These are phyloP conservation scores for Chlorociboria aeruginascens DNA, from an alignment of 495 filamentous ascomycete species.

Conservation along the genomic window DNA sequence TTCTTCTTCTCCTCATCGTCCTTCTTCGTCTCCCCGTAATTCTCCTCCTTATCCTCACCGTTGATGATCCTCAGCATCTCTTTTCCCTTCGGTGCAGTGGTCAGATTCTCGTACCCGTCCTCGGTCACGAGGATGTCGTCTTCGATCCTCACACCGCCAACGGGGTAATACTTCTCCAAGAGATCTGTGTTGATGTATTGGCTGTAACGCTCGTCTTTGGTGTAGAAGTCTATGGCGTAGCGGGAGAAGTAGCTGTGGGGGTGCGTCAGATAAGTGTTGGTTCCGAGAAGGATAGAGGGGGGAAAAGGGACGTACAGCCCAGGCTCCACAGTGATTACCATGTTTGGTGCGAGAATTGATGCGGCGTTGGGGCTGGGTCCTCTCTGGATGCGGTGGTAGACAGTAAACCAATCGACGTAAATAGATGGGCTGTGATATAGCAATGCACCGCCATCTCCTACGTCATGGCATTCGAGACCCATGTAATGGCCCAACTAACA, in stretches of 20 bases:
- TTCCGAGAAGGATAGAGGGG: background rate
- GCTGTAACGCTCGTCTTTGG: conserved; percentile 46
- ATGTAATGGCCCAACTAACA: conserved; percentile 45
- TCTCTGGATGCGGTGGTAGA: conserved; percentile 1
- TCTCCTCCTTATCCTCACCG: background rate
- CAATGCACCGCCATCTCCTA: conserved; percentile 22
- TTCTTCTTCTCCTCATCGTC: background rate
- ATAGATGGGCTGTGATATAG: background rate
- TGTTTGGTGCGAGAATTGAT: conserved; percentile 68
- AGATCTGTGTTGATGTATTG: conserved; percentile 63
- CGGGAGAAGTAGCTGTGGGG: conserved; percentile 43
- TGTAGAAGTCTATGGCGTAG: conserved; percentile 50
- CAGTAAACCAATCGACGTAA: background rate
- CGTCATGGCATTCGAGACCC: conserved; percentile 85
- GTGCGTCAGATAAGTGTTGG: conserved; percentile 15
- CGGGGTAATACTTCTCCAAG: conserved; percentile 56
- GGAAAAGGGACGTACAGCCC: conserved; percentile 39
- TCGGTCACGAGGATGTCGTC: conserved; percentile 78
- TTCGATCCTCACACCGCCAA: conserved; percentile 87
- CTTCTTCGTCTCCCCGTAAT: background rate
- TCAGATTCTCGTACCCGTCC: conserved; percentile 71
- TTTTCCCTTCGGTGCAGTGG: conserved; percentile 68
- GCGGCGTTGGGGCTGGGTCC: conserved; percentile 66
- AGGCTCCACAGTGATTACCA: conserved; percentile 77
- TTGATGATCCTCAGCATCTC: conserved; percentile 52